Conservation (phyloP, 495 filamentous ascomycete genomes). For the Choiromyces venosus region DNA sequence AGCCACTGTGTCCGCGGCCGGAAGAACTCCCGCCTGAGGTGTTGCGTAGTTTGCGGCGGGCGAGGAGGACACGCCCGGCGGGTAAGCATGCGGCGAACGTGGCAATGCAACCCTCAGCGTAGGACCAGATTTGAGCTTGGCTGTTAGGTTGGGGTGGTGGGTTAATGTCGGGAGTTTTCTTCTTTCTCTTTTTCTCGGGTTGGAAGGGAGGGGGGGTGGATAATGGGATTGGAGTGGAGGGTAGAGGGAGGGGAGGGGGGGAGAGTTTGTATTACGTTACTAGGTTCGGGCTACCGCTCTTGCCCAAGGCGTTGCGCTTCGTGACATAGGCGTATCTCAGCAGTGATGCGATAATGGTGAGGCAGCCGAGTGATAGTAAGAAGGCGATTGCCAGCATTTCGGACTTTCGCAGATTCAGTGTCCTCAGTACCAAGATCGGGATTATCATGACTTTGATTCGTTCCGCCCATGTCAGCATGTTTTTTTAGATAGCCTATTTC, state of each 20-base stretch:
- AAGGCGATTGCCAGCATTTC: conserved; percentile 27
- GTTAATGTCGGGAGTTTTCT: not conserved
- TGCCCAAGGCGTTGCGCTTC: conserved; percentile 26
- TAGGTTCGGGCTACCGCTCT: conserved; percentile 19
- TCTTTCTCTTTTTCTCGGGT: not conserved
- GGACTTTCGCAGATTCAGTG: conserved; percentile 20
- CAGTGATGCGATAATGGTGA: conserved; percentile 21
- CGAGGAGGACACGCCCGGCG: conserved; percentile 22
- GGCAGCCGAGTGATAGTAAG: conserved; percentile 24
- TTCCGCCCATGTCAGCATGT: not conserved
- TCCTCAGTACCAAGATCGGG: conserved; percentile 21
- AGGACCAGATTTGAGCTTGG: conserved; percentile 30
- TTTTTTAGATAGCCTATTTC: not conserved
- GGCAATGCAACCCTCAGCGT: conserved; percentile 17
- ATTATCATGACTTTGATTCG: conserved; percentile 23
- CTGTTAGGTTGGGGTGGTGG: not conserved
- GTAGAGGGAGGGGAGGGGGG: not conserved
- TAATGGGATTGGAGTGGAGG: conserved; percentile 3
- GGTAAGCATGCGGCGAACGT: conserved; percentile 28
- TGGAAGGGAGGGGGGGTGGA: not conserved
- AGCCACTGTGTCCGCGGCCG: not conserved
- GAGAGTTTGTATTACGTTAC: conserved; percentile 21
- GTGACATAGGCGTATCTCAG: conserved; percentile 23
- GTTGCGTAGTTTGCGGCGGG: conserved; percentile 1
- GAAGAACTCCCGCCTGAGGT: not conserved